phyloP scores from a whole-genome alignment of 257 asterid species.

The Prunella vulgaris region DNA sequence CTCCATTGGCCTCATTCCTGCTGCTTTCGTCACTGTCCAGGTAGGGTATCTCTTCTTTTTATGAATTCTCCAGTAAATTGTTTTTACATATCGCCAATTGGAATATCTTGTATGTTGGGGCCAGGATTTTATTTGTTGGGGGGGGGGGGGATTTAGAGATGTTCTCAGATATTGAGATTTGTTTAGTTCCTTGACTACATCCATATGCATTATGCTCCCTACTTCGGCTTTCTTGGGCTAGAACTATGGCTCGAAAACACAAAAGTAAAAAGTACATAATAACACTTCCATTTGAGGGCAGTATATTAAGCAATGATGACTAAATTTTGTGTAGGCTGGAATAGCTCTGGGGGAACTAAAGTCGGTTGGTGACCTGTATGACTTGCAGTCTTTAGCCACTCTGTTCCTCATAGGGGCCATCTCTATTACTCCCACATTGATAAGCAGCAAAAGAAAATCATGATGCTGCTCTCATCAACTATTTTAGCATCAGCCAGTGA shows the following conservation, averaged over 20 bases:
- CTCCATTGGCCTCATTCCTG: slow-evolving; percentile 83
- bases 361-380: slow-evolving; percentile 87
- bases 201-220: too few species aligned
- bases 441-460: slow-evolving; percentile 45
- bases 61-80: background rate
- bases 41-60: slow-evolving; percentile 34
- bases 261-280: background rate
- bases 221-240: too few species aligned
- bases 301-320: background rate
- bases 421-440: slow-evolving; percentile 65
- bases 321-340: slow-evolving; percentile 65
- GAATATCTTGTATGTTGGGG: background rate
- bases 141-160: too few species aligned
- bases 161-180: too few species aligned
- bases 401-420: slow-evolving; percentile 81
- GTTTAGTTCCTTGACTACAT: too few species aligned
- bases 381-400: slow-evolving; percentile 76
- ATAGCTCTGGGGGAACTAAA: slow-evolving; percentile 84
- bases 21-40: slow-evolving; percentile 90
- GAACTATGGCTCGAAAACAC: too few species aligned
- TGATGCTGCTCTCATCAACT: slow-evolving; percentile 15
- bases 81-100: background rate
- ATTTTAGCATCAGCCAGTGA: background rate
- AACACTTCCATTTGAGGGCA: background rate
- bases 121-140: too few species aligned